Conservation (phyloP, 441 rosid species). For the Eutrema salsugineum region DNA sequence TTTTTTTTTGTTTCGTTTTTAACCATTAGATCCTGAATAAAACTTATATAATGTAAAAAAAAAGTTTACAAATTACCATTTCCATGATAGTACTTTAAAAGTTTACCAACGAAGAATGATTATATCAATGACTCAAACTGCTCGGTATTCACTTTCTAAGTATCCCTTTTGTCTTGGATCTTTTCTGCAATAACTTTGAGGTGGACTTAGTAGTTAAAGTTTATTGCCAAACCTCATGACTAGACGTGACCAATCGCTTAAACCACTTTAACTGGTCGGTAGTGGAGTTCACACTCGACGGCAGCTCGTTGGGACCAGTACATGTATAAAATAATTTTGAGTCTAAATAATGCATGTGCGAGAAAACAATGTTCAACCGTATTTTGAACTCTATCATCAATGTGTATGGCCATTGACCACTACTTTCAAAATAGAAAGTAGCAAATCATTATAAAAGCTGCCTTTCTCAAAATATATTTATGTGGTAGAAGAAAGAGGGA, state of each 20-base stretch:
- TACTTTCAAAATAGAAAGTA: neutral
- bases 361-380: neutral
- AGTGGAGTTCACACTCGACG: constrained; percentile 34
- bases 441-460: constrained; percentile 28
- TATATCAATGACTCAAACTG: constrained; percentile 32
- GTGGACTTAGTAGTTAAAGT: no score
- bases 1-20: neutral
- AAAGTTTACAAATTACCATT: neutral
- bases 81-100: neutral
- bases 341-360: neutral
- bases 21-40: neutral
- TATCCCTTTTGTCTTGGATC: constrained; percentile 35
- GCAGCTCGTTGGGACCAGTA: neutral
- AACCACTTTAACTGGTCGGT: constrained; percentile 45
- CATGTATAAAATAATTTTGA: neutral
- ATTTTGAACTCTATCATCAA: neutral
- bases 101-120: neutral
- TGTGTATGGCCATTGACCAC: neutral
- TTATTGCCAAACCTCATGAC: no score
- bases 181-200: constrained; percentile 36
- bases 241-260: constrained; percentile 42
- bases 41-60: neutral
- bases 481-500: constrained; percentile 20
- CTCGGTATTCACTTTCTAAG: constrained; percentile 34
- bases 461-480: constrained; percentile 18